Conservation (phyloP, 169 alveolate genomes). For the Plasmodium malariae region DNA sequence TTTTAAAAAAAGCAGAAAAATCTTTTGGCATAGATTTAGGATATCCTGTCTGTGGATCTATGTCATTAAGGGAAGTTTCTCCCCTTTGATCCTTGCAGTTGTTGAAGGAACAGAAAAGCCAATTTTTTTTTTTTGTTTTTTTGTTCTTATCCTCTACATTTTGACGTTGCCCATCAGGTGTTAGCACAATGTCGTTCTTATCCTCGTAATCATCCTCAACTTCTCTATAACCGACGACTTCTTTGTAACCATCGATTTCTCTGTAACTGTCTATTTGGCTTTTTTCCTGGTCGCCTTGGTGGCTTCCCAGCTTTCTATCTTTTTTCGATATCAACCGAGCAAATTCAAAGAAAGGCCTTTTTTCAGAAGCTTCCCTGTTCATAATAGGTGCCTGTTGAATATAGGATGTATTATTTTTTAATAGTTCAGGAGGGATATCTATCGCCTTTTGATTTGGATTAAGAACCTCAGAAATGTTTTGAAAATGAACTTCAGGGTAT, state of each 20-base stretch:
- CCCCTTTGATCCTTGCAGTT: conserved; percentile 14
- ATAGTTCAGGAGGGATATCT: conserved; percentile 51
- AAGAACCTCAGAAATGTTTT: conserved; percentile 66
- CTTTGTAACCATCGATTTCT: no score
- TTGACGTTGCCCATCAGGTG: conserved; percentile 35
- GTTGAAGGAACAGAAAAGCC: conserved; percentile 80
- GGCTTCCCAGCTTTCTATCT: no score
- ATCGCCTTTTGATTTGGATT: conserved; percentile 65
- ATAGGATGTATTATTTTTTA: conserved; percentile 73
- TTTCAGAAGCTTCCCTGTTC: conserved; percentile 43
- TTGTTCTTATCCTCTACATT: conserved; percentile 32
- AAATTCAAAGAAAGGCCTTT: conserved; percentile 19
- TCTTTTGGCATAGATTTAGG: conserved; percentile 83
- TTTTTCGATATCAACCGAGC: conserved; percentile 3
- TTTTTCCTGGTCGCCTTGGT: no score
- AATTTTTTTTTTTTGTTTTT: conserved; percentile 76
- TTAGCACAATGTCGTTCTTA: neutral
- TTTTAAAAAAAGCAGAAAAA: conserved; percentile 82
- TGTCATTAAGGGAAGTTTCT: conserved; percentile 15
- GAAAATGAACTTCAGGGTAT: conserved; percentile 85
- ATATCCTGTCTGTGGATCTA: conserved; percentile 79
- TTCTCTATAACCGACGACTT: no score
- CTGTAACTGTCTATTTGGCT: no score
- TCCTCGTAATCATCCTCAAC: neutral
- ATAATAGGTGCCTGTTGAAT: conserved; percentile 45